Percentiles rank a stretch among this genome's conserved stretches.
Conservation (phyloP, 352 stramenopile genomes). For the Aphanomyces astaci region DNA sequence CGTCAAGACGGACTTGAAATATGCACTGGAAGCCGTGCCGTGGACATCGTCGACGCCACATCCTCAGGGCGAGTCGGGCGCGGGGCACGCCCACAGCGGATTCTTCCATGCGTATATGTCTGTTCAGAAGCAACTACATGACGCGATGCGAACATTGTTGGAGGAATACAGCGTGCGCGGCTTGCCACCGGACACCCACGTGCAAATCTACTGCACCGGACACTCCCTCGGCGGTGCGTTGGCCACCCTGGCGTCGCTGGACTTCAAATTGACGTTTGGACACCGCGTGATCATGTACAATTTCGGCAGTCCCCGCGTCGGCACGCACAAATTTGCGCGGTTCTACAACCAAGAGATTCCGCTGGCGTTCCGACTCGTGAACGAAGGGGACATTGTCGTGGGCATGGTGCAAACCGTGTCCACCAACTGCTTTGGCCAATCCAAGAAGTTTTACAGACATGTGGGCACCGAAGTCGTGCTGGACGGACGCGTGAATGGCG, state of each 20-base stretch:
- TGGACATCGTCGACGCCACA: background rate
- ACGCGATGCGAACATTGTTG: conserved; percentile 24
- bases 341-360: conserved; percentile 18
- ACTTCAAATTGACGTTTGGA: background rate
- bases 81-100: conserved; percentile 34
- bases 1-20: conserved; percentile 35
- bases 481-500: conserved; percentile 25
- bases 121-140: conserved; percentile 29
- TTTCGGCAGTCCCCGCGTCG: conserved; percentile 30
- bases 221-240: conserved; percentile 39
- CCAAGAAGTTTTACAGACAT: conserved; percentile 29
- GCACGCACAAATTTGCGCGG: conserved; percentile 24
- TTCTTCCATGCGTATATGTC: conserved; percentile 38
- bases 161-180: conserved; percentile 26
- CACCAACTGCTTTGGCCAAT: conserved; percentile 6
- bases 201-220: conserved; percentile 27
- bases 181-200: conserved; percentile 12
- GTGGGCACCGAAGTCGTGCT: conserved; percentile 27
- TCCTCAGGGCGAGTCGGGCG: background rate
- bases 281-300: conserved; percentile 29
- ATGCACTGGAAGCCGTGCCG: conserved; percentile 11
- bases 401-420: conserved; percentile 19
- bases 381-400: conserved; percentile 26
- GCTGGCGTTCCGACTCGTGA: conserved; percentile 23
- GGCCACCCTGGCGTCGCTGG: conserved; percentile 24